Evolutionary conservation across 148 eudicot species (phyloP), one percentile per base, ranked within the genome.

Genomic region (Cornus suecica): DNA sequence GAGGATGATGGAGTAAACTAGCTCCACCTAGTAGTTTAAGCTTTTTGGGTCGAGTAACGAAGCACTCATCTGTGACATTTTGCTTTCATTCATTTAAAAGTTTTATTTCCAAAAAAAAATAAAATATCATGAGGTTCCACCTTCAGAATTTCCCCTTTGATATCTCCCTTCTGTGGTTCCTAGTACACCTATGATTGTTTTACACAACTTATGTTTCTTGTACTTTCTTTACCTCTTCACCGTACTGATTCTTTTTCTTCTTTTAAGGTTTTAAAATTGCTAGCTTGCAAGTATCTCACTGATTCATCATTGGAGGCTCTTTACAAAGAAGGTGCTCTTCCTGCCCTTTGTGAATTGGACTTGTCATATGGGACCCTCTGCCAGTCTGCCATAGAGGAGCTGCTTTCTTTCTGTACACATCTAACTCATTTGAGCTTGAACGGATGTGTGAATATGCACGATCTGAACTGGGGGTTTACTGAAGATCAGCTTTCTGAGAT

Each of bases 381-480:
- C 71, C 96, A 94, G 82, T 83, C 91, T 54, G 89, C 99, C 78
- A 94, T 94, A 31, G 96, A 94, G 81, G 94, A 92, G 84, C 84
- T 94, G 80, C 88, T 94, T 80, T 91, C 90, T 72, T 79, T 82
- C 67, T 94, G 99, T 72, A 89, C 86, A 10, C 92, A 88, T 77
- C 85, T 94, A 63, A 94, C 96, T 45, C 99, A 90, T 80, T 87
- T 94, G 77, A 94, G 96, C 79, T 82, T 94, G 83, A 94, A 94
- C 80, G 99, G 99, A 28, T 94, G 94, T 83, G 89, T 79, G 29
- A 89, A 94, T 80, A 89, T 94, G 99, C 99, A 94, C 72, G 97
- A 94, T 73, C 89, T 94, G 29, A 64, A 89, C 73, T 94, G 99
- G 99, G 90, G 92, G 34, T 83, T 73, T 74, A 78, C 41, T 28